Evolutionary conservation across 108 stramenopile genomes (phyloP).

Genomic region (Pseudonitzschia pungens): DNA sequence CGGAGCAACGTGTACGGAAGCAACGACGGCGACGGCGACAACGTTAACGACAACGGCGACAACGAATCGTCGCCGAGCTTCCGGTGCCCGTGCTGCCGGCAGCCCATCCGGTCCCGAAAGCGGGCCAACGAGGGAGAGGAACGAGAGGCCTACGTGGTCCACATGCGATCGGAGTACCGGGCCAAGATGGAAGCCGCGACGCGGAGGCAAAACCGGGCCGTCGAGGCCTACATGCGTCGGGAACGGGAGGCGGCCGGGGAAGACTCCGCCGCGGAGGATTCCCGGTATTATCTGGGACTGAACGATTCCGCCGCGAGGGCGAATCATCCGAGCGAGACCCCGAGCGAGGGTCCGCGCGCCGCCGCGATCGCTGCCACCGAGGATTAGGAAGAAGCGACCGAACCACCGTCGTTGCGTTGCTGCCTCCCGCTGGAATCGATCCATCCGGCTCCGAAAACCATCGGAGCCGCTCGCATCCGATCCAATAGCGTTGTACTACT

Average conservation of each 20-base stretch:
- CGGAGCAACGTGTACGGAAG: not conserved
- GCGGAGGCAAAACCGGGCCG: not conserved
- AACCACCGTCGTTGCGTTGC: too few relatives aligned
- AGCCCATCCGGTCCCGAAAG: not conserved
- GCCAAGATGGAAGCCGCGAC: not conserved
- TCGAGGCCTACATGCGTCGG: not conserved
- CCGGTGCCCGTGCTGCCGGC: not conserved
- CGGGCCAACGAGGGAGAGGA: not conserved
- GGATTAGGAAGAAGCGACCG: too few relatives aligned
- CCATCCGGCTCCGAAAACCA: too few relatives aligned
- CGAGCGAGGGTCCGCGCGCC: too few relatives aligned
- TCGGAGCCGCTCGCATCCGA: too few relatives aligned
- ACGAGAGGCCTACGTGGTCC: not conserved
- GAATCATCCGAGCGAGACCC: too few relatives aligned
- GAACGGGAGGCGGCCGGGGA: not conserved
- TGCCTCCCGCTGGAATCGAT: too few relatives aligned
- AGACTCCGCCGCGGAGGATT: too few relatives aligned
- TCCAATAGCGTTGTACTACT: too few relatives aligned
- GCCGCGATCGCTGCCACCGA: too few relatives aligned
- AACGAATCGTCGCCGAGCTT: not conserved
- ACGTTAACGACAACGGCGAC: not conserved
- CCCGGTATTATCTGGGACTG: too few relatives aligned
- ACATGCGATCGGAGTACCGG: not conserved
- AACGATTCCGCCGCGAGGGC: too few relatives aligned
- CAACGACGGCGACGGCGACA: not conserved